Conservation (phyloP, 2,329 filamentous ascomycete species). For the Rhytidhysteron rufulum region DNA sequence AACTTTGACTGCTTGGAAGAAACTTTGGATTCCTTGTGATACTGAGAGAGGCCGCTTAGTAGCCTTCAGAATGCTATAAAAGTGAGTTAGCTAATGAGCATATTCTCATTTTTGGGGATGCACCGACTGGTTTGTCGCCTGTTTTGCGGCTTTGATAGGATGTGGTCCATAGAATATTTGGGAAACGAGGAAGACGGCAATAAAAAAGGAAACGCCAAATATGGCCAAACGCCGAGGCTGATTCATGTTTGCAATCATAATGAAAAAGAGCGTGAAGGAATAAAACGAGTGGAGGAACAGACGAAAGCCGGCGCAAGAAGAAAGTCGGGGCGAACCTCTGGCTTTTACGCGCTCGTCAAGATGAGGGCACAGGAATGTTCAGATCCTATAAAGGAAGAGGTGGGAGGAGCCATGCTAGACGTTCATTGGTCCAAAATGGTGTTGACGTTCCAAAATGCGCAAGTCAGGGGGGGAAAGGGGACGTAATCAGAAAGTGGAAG, state of each 20-base stretch:
- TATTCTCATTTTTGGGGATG: too few species aligned
- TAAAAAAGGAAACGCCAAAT: neutral
- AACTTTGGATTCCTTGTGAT: neutral
- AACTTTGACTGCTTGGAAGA: neutral
- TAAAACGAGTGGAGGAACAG: neutral
- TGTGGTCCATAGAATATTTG: neutral
- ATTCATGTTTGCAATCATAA: neutral
- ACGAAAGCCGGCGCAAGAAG: too few species aligned
- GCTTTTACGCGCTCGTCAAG: too few species aligned
- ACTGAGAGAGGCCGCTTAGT: neutral
- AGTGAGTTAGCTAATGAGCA: too few species aligned
- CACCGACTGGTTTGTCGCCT: neutral
- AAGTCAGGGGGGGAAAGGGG: too few species aligned
- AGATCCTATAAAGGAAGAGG: too few species aligned
- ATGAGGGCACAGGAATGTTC: too few species aligned
- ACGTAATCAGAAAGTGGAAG: too few species aligned
- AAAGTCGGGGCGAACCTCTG: too few species aligned
- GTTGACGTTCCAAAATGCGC: too few species aligned
- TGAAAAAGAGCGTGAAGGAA: neutral
- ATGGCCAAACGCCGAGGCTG: neutral
- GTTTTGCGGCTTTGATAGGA: neutral
- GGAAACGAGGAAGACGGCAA: neutral
- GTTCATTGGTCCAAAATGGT: too few species aligned
- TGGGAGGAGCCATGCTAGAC: too few species aligned
- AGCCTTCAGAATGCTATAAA: neutral